Conservation (phyloP, 441 rosid species). For the Sinapis alba region DNA sequence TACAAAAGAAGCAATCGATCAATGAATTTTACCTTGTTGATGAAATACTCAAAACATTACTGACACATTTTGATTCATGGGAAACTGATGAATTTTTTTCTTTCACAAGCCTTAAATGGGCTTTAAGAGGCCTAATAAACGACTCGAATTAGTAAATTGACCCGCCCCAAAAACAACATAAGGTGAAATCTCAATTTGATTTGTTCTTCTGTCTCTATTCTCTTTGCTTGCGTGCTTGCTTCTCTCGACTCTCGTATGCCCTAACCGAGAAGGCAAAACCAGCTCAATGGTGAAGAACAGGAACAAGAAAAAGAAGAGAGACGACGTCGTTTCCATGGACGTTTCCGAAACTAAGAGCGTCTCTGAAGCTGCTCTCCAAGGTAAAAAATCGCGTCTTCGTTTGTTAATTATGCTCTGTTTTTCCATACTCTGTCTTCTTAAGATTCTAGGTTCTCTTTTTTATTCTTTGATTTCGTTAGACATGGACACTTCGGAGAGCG, state of each 20-base stretch:
- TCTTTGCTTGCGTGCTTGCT: no score
- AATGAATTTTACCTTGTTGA: no score
- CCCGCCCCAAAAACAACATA: no score
- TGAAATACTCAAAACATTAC: no score
- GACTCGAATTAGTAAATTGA: no score
- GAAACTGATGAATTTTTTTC: no score
- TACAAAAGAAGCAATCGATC: no score
- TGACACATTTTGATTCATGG: no score
- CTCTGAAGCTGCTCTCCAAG: constrained; percentile 43
- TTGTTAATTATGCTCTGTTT: background rate
- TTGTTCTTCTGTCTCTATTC: no score
- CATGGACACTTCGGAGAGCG: constrained; percentile 74
- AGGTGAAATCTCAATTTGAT: no score
- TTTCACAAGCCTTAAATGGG: no score
- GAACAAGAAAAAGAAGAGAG: constrained; percentile 58
- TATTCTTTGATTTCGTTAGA: constrained; percentile 42
- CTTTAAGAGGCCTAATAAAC: no score
- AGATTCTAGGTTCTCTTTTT: constrained; percentile 8
- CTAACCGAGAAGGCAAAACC: constrained; percentile 5
- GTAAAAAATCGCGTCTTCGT: constrained; percentile 33
- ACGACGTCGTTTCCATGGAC: constrained; percentile 56
- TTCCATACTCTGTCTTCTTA: background rate
- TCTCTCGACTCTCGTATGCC: background rate
- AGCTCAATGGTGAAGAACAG: constrained; percentile 67
- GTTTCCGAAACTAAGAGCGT: constrained; percentile 40